phyloP scores from a whole-genome alignment of 768 basidiomycete genomes.

The Gautieria morchelliformis region DNA sequence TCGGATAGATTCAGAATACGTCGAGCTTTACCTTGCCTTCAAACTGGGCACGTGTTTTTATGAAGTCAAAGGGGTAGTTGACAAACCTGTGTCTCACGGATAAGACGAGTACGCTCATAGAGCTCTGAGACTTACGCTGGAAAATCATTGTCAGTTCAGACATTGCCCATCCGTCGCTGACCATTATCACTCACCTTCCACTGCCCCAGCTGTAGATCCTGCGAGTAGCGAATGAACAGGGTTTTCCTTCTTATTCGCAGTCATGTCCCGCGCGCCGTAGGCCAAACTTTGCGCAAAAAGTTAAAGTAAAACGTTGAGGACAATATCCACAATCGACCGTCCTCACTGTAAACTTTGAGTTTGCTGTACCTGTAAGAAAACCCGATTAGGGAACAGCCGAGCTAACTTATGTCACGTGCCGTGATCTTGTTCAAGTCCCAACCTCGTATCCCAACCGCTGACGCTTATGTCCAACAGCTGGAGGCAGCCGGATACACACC shows the following conservation, averaged over 20 bases:
- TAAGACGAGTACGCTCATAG: slow-evolving; percentile 20
- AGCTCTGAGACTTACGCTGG: not conserved
- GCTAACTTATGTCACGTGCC: slow-evolving; percentile 3
- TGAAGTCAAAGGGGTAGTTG: slow-evolving; percentile 85
- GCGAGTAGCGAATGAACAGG: slow-evolving; percentile 82
- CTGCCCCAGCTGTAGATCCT: slow-evolving; percentile 83
- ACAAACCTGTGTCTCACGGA: slow-evolving; percentile 49
- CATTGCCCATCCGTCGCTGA: not conserved
- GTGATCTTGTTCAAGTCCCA: slow-evolving; percentile 7
- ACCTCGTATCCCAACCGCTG: slow-evolving; percentile 18
- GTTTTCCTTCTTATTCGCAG: slow-evolving; percentile 58
- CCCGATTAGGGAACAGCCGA: not conserved
- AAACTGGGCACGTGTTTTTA: slow-evolving; percentile 93
- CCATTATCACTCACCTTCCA: slow-evolving; percentile 68
- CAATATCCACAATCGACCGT: no score
- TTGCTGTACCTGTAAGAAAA: no score
- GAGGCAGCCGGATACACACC: slow-evolving; percentile 37
- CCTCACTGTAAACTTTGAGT: no score
- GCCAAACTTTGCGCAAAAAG: not conserved
- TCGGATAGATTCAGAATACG: not conserved
- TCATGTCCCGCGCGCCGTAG: slow-evolving; percentile 20
- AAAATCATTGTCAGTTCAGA: not conserved
- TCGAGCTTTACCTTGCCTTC: slow-evolving; percentile 50
- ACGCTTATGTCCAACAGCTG: slow-evolving; percentile 54
- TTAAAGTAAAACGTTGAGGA: not conserved